phyloP scores from a whole-genome alignment of 73 alveolate species.

The Paramecium bursaria region DNA sequence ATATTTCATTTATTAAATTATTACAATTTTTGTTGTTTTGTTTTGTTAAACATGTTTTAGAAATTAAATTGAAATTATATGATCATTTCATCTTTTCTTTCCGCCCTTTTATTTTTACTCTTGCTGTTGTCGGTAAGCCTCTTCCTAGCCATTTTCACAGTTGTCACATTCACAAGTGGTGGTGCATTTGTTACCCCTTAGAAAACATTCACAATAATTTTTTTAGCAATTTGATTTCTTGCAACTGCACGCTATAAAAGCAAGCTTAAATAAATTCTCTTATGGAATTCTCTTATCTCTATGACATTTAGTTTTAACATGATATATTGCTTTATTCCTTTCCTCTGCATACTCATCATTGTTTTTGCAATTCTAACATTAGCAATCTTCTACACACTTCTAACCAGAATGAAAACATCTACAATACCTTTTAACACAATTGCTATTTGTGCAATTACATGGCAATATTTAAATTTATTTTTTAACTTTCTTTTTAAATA shows the following conservation, averaged over 20 bases:
- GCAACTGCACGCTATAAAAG: conserved; percentile 71
- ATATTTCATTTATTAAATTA: too few species aligned
- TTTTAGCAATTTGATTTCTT: conserved; percentile 75
- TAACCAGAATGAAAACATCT: conserved; percentile 56
- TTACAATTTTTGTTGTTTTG: too few species aligned
- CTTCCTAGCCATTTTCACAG: conserved; percentile 70
- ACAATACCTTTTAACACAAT: conserved; percentile 51
- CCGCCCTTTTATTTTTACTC: too few species aligned
- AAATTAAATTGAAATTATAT: too few species aligned
- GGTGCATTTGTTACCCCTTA: conserved; percentile 72
- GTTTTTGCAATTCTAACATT: conserved; percentile 27
- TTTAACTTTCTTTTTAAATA: too few species aligned
- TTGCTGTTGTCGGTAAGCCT: too few species aligned
- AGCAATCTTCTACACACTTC: conserved; percentile 29
- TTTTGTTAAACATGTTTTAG: too few species aligned
- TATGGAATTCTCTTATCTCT: conserved; percentile 73
- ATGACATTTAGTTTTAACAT: conserved; percentile 73
- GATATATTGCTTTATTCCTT: conserved; percentile 72
- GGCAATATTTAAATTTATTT: too few species aligned
- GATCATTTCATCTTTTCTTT: too few species aligned
- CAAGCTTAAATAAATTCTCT: conserved; percentile 74
- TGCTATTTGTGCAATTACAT: conserved; percentile 43
- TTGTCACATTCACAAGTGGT: conserved; percentile 76
- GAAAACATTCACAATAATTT: conserved; percentile 84
- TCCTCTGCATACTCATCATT: conserved; percentile 25